Base-by-base conservation (phyloP, 345 rosid species). In the Erysimum cheiranthoides region DNA sequence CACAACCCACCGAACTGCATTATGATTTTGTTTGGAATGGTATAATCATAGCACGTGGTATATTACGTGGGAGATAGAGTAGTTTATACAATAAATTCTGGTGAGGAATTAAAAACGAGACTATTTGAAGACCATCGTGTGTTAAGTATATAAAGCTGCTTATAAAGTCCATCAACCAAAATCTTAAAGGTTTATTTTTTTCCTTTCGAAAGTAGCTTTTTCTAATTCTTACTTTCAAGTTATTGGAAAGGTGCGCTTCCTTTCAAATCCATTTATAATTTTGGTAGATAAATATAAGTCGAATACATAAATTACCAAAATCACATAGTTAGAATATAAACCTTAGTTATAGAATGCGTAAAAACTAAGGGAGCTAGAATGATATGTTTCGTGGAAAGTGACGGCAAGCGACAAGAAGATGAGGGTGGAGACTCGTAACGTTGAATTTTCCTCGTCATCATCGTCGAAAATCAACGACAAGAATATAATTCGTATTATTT, bases 361-460 rank as follows among this genome's bases (percentile, higher is more conserved):
- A 54, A 56, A 54, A 46, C 5, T 31, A 60, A 36, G 30, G 27
- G 59, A 60, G n/a, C n/a, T n/a, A n/a, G 11, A 39, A 30, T 61
- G 28, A 32, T 17, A 30, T 2, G 30, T 8, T 67, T 34, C 47
- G 21, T 14, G 4, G 71, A 36, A 70, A 70, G 54, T n/a, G 75
- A 68, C 39, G 53, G 57, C 9, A 60, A 68, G 17, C 14, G 73
- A 68, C 79, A 75, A 60, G 73, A 68, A 67, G 57, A 68, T 18
- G 61, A 60, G 68, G 9, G 17, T 36, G 31, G 10, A 28, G 53
- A 73, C 30, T 56, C 31, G 18, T 47, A 59, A 25, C 53, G 68
- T 75, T 68, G 79, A 68, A 75, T 28, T 50, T 68, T 76, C 65
- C 31, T 53, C 75, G 70, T 75, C 73, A 75, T 13, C 68, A 49